Percentiles rank a stretch among this genome's conserved stretches.
Conservation (phyloP, 139 green algal genomes). For the Astrephomene gubernaculifera region DNA sequence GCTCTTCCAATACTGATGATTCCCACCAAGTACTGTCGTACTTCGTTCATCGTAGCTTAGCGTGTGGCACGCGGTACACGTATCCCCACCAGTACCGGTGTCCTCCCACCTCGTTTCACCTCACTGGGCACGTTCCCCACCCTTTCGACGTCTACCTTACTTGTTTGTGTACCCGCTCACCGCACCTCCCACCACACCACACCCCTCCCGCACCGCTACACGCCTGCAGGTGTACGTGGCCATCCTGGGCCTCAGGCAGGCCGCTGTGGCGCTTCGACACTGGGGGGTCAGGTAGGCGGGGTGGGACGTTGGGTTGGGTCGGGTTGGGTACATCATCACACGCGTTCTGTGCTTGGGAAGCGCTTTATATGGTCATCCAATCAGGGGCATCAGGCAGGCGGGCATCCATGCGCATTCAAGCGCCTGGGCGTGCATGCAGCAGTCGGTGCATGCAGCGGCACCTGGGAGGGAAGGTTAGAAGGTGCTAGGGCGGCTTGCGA, state of each 20-base stretch:
- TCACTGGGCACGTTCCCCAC: no score
- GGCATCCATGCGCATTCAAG: not conserved
- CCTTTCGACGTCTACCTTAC: no score
- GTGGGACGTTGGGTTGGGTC: not conserved
- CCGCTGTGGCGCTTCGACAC: constrained; percentile 7
- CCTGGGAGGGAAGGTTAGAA: not conserved
- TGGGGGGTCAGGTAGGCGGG: constrained; percentile 5
- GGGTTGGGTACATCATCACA: not conserved
- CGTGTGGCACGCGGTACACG: not conserved
- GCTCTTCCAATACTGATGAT: no score
- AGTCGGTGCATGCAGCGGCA: no score
- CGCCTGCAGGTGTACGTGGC: not conserved
- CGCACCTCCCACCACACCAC: not conserved
- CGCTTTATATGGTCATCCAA: no score
- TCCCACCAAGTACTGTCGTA: no score
- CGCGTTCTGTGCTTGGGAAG: not conserved
- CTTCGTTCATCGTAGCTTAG: not conserved
- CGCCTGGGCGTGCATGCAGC: not conserved
- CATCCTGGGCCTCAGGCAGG: constrained; percentile 27
- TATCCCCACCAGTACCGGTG: not conserved
- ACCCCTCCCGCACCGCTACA: not conserved
- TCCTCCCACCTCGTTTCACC: no score
- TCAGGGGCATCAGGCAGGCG: not conserved
- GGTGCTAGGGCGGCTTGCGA: not conserved
- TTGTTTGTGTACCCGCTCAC: not conserved